These are phyloP conservation scores for Camptophora hylomeconis DNA, from an alignment of 2,329 filamentous ascomycete species.

Conservation along the genomic window DNA sequence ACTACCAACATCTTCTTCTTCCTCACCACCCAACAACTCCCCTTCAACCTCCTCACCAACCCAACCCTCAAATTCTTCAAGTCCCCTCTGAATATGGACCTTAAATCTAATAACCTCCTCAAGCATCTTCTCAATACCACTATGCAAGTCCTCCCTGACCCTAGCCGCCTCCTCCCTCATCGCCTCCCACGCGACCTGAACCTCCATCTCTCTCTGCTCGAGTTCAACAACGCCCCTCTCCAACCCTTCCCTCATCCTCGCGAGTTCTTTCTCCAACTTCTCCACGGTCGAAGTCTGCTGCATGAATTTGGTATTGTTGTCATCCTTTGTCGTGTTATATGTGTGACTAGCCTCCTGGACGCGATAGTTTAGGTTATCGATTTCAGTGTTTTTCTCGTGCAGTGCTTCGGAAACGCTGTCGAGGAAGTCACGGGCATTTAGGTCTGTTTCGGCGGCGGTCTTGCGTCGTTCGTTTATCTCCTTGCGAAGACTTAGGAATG, in stretches of 20 bases:
- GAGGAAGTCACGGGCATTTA: constrained; percentile 86
- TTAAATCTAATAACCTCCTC: constrained; percentile 99
- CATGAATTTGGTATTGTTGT: constrained; percentile 73
- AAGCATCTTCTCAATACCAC: constrained; percentile 86
- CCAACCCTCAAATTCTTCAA: constrained; percentile 91
- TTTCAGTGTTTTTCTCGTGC: constrained; percentile 85
- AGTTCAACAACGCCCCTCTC: constrained; percentile 25
- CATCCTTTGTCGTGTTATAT: constrained; percentile 74
- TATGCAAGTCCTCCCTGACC: constrained; percentile 91
- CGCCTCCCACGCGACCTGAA: constrained; percentile 15
- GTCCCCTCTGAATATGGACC: constrained; percentile 80
- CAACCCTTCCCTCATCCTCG: constrained; percentile 24
- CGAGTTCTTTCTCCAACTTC: constrained; percentile 97
- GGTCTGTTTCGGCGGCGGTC: constrained; percentile 71
- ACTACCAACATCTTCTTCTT: constrained; percentile 6
- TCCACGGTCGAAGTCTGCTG: constrained; percentile 89
- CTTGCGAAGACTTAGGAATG: constrained; percentile 66
- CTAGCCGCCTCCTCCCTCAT: constrained; percentile 17
- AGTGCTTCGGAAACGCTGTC: constrained; percentile 94
- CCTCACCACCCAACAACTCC: constrained; percentile 56
- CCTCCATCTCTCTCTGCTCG: constrained; percentile 49
- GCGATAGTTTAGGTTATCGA: constrained; percentile 80
- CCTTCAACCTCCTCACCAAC: constrained; percentile 87
- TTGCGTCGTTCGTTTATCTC: constrained; percentile 85
- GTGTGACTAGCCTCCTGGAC: constrained; percentile 83